These are phyloP conservation scores for Colletotrichum gloeosporioides DNA, from an alignment of 2,329 filamentous ascomycete species.

Conservation along the genomic window DNA sequence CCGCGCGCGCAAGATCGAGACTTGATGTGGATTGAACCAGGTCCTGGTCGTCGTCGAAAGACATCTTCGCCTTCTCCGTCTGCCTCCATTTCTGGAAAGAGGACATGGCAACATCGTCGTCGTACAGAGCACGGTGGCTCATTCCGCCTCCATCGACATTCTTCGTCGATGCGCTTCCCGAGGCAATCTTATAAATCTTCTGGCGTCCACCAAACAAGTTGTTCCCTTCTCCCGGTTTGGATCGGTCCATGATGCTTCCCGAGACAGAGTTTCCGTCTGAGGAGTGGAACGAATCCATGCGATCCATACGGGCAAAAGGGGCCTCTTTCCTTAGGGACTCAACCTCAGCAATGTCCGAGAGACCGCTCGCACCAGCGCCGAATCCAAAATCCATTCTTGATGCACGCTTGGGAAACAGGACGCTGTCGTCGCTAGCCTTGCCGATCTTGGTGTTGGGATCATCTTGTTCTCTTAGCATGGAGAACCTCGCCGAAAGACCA, in stretches of 20 bases:
- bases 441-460: conserved; percentile 88
- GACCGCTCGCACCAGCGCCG: conserved; percentile 43
- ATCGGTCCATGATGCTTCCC: conserved; percentile 81
- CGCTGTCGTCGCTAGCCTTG: conserved; percentile 95
- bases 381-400: conserved; percentile 76
- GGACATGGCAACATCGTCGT: conserved; percentile 83
- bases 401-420: conserved; percentile 81
- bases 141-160: conserved; percentile 52
- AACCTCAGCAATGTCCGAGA: conserved; percentile 90
- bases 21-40: conserved; percentile 39
- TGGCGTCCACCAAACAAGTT: conserved; percentile 93
- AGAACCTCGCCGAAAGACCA: conserved; percentile 91
- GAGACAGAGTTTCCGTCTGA: conserved; percentile 70
- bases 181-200: conserved; percentile 89
- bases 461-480: conserved; percentile 94
- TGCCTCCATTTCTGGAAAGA: conserved; percentile 80
- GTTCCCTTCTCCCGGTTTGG: conserved; percentile 87
- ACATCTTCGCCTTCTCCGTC: conserved; percentile 60
- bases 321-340: conserved; percentile 75
- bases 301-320: conserved; percentile 62
- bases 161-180: conserved; percentile 48
- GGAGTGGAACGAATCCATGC: conserved; percentile 69
- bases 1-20: conserved; percentile 40
- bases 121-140: conserved; percentile 76
- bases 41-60: conserved; percentile 42